Percentiles rank a stretch among this genome's conserved stretches.
These are phyloP conservation scores for Perkinsus marinus DNA, from an alignment of 169 alveolate genomes.

Conservation along the genomic window DNA sequence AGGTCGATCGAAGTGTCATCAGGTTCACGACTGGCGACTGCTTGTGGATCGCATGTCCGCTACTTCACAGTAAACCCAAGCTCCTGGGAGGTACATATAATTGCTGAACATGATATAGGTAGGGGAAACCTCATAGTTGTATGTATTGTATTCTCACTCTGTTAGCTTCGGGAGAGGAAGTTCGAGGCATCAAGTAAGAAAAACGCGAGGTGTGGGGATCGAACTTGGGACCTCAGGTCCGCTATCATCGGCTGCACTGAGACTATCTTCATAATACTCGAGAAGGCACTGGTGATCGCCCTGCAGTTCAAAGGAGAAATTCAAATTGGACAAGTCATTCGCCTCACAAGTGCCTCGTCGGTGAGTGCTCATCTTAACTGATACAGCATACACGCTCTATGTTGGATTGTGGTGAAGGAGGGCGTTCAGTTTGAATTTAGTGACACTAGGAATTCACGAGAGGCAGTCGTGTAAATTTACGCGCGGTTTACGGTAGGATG, in stretches of 20 bases:
- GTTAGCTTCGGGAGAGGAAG: background rate
- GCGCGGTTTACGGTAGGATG: no score
- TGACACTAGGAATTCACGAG: no score
- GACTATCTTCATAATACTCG: background rate
- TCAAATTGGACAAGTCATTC: background rate
- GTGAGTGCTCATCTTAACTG: background rate
- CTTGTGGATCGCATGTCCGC: background rate
- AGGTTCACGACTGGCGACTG: background rate
- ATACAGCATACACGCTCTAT: no score
- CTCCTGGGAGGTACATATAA: background rate
- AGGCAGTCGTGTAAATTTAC: no score
- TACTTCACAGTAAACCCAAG: background rate
- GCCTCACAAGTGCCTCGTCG: background rate
- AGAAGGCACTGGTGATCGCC: background rate
- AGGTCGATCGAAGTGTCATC: no score
- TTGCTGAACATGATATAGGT: background rate
- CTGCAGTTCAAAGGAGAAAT: background rate
- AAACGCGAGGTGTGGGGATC: background rate
- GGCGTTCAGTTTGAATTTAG: no score
- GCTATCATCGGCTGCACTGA: background rate
- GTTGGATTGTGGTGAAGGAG: no score
- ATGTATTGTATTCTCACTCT: background rate
- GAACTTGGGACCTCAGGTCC: background rate
- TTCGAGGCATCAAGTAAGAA: background rate
- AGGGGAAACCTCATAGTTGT: background rate